A percentile compares a stretch with the other conserved stretches of the same genome.
These are phyloP conservation scores for Trichocladium uniseriatum DNA, from an alignment of 495 filamentous ascomycete species.

Conservation along the genomic window DNA sequence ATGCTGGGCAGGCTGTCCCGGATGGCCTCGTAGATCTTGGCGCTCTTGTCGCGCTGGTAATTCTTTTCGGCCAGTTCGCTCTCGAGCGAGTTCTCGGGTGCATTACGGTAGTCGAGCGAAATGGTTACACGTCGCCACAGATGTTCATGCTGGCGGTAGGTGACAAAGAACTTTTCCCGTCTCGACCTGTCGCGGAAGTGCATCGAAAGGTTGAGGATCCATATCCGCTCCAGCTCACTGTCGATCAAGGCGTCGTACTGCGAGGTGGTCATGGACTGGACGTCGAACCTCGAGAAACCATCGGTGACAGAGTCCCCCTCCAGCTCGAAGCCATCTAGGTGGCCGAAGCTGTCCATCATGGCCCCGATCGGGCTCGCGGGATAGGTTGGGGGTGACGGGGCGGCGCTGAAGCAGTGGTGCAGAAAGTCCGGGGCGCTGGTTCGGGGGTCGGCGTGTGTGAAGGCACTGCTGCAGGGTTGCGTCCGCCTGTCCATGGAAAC, in stretches of 20 bases:
- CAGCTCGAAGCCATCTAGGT: conserved; percentile 10
- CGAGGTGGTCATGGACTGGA: conserved; percentile 40
- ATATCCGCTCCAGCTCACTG: conserved; percentile 75
- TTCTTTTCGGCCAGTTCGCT: conserved; percentile 64
- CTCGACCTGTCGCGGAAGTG: conserved; percentile 92
- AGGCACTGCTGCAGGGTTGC: conserved; percentile 22
- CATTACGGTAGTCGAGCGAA: conserved; percentile 85
- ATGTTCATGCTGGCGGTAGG: conserved; percentile 67
- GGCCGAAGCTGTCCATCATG: conserved; percentile 6
- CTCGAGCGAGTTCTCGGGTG: conserved; percentile 74
- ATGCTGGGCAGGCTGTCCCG: conserved; percentile 85
- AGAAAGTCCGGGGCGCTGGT: conserved; percentile 39
- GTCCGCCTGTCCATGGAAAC: conserved; percentile 62
- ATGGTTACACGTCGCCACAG: conserved; percentile 85
- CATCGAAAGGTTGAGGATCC: conserved; percentile 98
- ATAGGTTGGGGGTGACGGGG: conserved; percentile 14
- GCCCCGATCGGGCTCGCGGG: conserved; percentile 29
- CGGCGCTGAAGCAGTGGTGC: conserved; percentile 13
- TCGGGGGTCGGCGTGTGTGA: conserved; percentile 26
- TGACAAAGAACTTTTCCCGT: conserved; percentile 97
- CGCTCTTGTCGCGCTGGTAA: conserved; percentile 87
- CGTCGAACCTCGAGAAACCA: conserved; percentile 24
- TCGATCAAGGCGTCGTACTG: conserved; percentile 53
- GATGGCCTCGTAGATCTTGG: conserved; percentile 93
- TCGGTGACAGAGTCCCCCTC: conserved; percentile 17